Percentiles rank a stretch among this genome's conserved stretches.
Evolutionary conservation across 2,329 filamentous ascomycete species (phyloP).

Genomic region (Venturia oleaginea): DNA sequence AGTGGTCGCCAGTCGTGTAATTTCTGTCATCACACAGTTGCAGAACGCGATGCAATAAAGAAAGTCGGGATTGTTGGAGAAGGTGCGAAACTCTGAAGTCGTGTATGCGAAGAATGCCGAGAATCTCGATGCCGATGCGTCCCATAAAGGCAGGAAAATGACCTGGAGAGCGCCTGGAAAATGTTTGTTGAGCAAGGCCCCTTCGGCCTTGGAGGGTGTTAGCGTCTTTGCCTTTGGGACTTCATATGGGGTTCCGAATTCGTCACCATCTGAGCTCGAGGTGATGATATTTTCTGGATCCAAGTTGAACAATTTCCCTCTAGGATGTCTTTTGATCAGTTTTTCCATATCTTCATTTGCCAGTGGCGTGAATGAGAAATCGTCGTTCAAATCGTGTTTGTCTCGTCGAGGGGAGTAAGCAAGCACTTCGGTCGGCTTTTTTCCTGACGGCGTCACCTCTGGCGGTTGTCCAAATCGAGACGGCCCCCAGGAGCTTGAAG

Average conservation of each 20-base stretch:
- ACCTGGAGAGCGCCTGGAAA: constrained; percentile 41
- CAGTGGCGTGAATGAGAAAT: constrained; percentile 19
- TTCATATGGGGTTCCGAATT: constrained; percentile 11
- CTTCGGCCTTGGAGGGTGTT: constrained; percentile 24
- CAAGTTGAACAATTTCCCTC: constrained; percentile 28
- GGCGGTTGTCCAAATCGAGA: constrained; percentile 8
- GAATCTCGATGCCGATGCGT: constrained; percentile 39
- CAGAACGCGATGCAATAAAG: constrained; percentile 33
- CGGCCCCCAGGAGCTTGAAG: constrained; percentile 8
- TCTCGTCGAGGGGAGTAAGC: neutral
- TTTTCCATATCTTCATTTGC: constrained; percentile 17
- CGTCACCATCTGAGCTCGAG: constrained; percentile 21
- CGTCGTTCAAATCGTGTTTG: neutral
- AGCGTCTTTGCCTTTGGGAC: constrained; percentile 20
- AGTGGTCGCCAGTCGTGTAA: constrained; percentile 31
- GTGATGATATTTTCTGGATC: constrained; percentile 22
- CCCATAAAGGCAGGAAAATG: constrained; percentile 44
- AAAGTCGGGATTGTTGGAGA: constrained; percentile 31
- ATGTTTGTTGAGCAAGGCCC: constrained; percentile 31
- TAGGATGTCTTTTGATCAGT: constrained; percentile 23
- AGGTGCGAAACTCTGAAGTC: constrained; percentile 22
- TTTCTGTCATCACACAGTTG: constrained; percentile 33
- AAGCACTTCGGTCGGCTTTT: constrained; percentile 1
- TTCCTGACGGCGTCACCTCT: neutral
- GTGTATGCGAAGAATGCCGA: constrained; percentile 38